A percentile compares a stretch with the other conserved stretches of the same genome.
Conservation (phyloP, 2,329 filamentous ascomycete species). For the Immersiporthe knoxdaviesiana region DNA sequence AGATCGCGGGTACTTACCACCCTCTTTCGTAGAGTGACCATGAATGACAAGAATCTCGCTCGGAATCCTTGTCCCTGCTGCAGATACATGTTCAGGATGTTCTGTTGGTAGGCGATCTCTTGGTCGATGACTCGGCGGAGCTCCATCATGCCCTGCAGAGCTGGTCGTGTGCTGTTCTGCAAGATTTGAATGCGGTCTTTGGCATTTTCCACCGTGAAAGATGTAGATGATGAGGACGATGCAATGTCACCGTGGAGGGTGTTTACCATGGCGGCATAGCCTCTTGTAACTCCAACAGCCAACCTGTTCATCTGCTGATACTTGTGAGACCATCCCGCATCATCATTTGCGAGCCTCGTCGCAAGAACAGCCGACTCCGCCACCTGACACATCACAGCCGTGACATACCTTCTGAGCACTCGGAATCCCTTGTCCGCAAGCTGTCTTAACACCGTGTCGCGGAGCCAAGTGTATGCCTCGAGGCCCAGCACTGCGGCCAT, state of each 20-base stretch:
- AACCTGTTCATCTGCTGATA: background rate
- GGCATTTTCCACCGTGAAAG: background rate
- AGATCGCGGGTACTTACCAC: background rate
- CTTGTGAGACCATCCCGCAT: background rate
- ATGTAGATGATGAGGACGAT: background rate
- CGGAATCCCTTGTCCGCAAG: background rate
- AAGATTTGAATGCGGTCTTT: background rate
- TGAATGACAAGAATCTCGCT: background rate
- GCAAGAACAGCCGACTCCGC: background rate
- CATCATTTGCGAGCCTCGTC: background rate
- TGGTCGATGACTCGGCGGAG: background rate
- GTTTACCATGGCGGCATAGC: background rate
- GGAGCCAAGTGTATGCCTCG: background rate
- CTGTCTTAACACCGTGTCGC: background rate
- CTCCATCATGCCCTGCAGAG: background rate
- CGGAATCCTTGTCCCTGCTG: background rate
- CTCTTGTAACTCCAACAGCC: background rate
- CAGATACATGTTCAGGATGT: background rate
- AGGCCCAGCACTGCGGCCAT: background rate
- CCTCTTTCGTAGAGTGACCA: background rate
- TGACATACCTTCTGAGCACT: background rate
- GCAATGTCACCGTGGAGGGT: background rate
- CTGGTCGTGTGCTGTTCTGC: background rate
- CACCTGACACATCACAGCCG: background rate
- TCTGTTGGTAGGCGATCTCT: slow-evolving; percentile 3